Conservation (phyloP, 2,329 filamentous ascomycete species). For the Clarireedia hainanense region DNA sequence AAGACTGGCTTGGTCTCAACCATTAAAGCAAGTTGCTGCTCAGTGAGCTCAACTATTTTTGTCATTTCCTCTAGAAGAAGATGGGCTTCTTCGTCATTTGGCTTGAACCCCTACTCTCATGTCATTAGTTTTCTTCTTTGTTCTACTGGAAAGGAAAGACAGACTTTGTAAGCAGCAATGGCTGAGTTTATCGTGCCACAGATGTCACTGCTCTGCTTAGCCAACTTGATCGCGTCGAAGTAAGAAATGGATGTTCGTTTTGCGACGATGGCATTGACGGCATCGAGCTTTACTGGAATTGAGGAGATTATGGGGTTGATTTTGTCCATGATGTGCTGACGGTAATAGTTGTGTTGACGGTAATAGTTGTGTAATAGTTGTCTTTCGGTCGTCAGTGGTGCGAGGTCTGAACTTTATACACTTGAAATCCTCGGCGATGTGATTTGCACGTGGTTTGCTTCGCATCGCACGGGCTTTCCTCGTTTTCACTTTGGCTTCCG, state of each 20-base stretch:
- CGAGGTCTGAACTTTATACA: too few species aligned
- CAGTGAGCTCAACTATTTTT: neutral
- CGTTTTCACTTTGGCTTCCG: too few species aligned
- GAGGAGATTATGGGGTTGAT: neutral
- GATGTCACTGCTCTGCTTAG: neutral
- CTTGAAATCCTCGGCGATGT: too few species aligned
- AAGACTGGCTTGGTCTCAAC: neutral
- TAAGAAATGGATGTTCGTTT: neutral
- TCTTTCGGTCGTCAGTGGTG: too few species aligned
- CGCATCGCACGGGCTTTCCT: too few species aligned
- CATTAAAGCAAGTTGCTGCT: neutral
- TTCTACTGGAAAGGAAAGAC: neutral
- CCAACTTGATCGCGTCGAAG: neutral
- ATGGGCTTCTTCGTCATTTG: neutral
- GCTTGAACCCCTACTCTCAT: neutral
- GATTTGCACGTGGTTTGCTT: too few species aligned
- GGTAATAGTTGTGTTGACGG: too few species aligned
- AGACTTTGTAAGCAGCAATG: neutral
- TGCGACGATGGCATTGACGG: neutral
- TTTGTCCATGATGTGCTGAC: neutral
- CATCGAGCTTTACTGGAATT: neutral
- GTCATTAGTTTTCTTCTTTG: neutral
- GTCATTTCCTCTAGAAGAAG: neutral
- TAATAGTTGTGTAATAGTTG: too few species aligned
- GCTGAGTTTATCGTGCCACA: neutral